phyloP scores from a whole-genome alignment of 2,329 filamentous ascomycete genomes.

The Cryphonectria japonica region DNA sequence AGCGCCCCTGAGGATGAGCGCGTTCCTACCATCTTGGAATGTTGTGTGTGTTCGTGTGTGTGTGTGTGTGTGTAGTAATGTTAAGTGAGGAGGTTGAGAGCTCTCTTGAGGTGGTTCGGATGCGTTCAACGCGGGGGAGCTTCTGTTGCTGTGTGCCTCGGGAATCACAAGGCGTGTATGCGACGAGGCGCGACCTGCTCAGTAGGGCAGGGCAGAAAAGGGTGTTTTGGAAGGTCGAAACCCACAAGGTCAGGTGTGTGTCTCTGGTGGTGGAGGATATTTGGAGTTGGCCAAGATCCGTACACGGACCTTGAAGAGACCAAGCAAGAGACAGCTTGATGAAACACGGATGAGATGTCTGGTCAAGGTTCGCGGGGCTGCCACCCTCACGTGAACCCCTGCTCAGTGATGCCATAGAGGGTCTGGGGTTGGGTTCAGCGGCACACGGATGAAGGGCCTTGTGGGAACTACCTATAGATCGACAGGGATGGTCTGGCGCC shows the following conservation, averaged over 20 bases:
- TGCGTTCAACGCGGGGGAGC: not conserved
- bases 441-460: not conserved
- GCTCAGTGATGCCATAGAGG: not conserved
- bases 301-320: not conserved
- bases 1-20: constrained; percentile 26
- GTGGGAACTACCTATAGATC: not conserved
- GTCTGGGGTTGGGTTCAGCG: not conserved
- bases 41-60: not conserved
- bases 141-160: not conserved
- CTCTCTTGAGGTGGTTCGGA: not conserved
- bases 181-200: not conserved
- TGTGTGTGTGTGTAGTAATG: too few relatives aligned
- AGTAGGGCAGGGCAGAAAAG: not conserved
- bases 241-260: not conserved
- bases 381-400: not conserved
- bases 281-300: not conserved
- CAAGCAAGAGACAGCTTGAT: not conserved
- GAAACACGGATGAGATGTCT: not conserved
- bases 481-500: not conserved
- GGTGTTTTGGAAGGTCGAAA: not conserved
- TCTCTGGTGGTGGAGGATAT: not conserved
- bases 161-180: too few relatives aligned
- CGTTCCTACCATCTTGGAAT: constrained; percentile 25
- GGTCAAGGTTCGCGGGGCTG: not conserved
- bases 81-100: not conserved